Conservation (phyloP, 2,329 filamentous ascomycete species). For the Cladosporium sp. region DNA sequence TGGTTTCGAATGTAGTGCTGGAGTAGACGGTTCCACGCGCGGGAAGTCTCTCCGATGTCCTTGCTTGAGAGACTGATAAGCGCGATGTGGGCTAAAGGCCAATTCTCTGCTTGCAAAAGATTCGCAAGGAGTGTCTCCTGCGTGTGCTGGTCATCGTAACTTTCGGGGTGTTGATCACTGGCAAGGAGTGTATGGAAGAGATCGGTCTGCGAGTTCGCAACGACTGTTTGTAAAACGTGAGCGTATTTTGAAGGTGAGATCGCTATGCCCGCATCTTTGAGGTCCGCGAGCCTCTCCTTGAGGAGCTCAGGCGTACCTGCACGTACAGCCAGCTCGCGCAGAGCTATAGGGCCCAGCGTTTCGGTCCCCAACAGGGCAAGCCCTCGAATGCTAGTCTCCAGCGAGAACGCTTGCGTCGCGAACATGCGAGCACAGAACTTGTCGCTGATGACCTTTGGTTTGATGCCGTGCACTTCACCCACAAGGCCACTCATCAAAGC, state of each 20-base stretch:
- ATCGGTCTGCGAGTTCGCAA: constrained; percentile 54
- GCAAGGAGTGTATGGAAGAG: constrained; percentile 54
- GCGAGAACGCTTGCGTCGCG: constrained; percentile 70
- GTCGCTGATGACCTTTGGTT: constrained; percentile 59
- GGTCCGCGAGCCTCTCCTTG: constrained; percentile 58
- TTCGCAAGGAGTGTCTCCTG: constrained; percentile 57
- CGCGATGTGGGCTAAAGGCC: constrained; percentile 55
- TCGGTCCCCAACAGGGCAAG: constrained; percentile 70
- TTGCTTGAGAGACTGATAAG: constrained; percentile 49
- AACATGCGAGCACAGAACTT: constrained; percentile 76
- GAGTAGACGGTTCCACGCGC: constrained; percentile 51
- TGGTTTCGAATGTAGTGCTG: constrained; percentile 40
- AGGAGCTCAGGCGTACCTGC: constrained; percentile 59
- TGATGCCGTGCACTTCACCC: constrained; percentile 45
- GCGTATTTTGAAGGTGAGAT: constrained; percentile 65
- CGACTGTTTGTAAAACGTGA: constrained; percentile 64
- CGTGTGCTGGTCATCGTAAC: constrained; percentile 56
- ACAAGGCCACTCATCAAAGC: constrained; percentile 35
- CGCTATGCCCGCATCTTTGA: constrained; percentile 63
- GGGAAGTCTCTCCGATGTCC: constrained; percentile 32
- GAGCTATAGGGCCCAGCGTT: constrained; percentile 70
- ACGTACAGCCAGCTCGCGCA: constrained; percentile 74
- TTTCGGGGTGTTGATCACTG: constrained; percentile 66
- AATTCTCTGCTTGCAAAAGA: constrained; percentile 54
- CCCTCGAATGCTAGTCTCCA: constrained; percentile 70